Base-by-base conservation (phyloP, 495 filamentous ascomycete species). In the Neurospora discreta region DNA sequence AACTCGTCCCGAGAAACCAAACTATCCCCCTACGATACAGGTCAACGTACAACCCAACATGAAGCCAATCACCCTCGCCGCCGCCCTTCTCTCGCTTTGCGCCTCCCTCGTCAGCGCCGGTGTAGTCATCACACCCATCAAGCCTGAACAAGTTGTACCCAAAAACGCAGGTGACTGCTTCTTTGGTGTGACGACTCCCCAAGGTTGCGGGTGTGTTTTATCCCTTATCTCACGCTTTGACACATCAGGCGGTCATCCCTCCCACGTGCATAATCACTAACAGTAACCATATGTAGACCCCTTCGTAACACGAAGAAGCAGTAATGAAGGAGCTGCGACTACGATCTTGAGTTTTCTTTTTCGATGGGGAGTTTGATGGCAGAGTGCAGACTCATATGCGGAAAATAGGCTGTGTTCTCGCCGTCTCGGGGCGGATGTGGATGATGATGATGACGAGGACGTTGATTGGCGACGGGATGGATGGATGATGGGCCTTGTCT, bases 161-260 rank as follows among this genome's bases (percentile, higher is more conserved):
- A 82, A 78, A 71, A 69, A 74, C 7, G 20, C 70, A 23, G 83
- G 79, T 30, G 84, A 86, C 73, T 86, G 84, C 74, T 84, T 81
- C 78, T 84, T 84, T 73, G 84, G 84, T 68, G 78, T 84, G n/a
- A 78, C 79, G 0, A 85, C 84, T 15, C 84, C 83, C 26, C 76
- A 77, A 71, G 83, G 84, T 44, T 86, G 84, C 81, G 83, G 78
- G 84, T 86, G 69, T 73, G 83, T 81, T 38, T 68, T 39, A 67
- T 38, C 60, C 41, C n/a, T 11, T 39, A 39, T 39, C 39, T 10
- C 39, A 39, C 39, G 39, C 39, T 39, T 39, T 39, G 39, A 11
- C 39, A 39, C 39, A 39, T 39, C 1, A 39, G 39, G 39, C 39
- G 39, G 39, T 39, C 1, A 39, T 10, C 8, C 39, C 18, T 44